phyloP scores from a whole-genome alignment of 2,329 filamentous ascomycete genomes.

The Periconia digitata region DNA sequence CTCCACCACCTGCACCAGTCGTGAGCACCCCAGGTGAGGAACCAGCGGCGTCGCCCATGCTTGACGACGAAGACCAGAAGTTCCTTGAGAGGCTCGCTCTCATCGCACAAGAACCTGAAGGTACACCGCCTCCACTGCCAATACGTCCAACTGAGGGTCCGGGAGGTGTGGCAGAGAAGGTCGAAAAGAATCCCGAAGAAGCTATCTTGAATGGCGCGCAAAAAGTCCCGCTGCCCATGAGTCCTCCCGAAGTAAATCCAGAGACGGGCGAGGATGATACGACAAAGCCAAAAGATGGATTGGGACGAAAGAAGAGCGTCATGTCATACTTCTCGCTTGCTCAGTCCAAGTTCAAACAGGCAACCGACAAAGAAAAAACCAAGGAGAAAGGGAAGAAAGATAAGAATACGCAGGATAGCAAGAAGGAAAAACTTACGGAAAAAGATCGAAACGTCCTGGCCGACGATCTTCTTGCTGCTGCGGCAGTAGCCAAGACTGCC shows the following conservation, averaged over 20 bases:
- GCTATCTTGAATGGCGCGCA: conserved; percentile 50
- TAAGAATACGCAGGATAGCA: conserved; percentile 24
- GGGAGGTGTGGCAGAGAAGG: conserved; percentile 37
- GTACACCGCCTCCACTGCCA: conserved; percentile 47
- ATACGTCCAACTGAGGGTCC: conserved; percentile 35
- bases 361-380: conserved; percentile 21
- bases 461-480: conserved; percentile 36
- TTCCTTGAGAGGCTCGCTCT: conserved; percentile 57
- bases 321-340: conserved; percentile 36
- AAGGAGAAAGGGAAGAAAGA: conserved; percentile 20
- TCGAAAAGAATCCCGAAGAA: conserved; percentile 49
- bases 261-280: conserved; percentile 31
- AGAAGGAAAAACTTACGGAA: conserved; percentile 33
- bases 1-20: conserved; percentile 19
- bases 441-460: conserved; percentile 41
- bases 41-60: conserved; percentile 44
- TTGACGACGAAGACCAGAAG: conserved; percentile 63
- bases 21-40: conserved; percentile 30
- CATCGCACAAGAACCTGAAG: conserved; percentile 44
- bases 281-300: conserved; percentile 31
- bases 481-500: conserved; percentile 33
- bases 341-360: conserved; percentile 29
- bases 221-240: conserved; percentile 53
- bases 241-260: conserved; percentile 42
- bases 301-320: conserved; percentile 43